Base-by-base conservation (phyloP, 805 yeast genomes). In the Lipomyces yamadae region DNA sequence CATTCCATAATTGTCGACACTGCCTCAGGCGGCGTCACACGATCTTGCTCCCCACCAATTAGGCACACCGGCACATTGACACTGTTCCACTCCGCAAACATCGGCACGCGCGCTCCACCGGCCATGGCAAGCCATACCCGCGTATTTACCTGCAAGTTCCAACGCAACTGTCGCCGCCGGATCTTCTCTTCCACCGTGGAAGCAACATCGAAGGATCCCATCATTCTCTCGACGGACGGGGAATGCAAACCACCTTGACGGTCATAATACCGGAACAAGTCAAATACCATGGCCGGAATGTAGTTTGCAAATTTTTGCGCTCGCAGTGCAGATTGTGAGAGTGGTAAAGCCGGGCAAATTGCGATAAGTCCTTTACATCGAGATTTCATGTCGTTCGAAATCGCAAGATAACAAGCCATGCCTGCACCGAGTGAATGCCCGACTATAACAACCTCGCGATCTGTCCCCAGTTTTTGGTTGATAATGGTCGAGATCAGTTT, bases 391-490 rank as follows among this genome's bases (percentile, higher is more conserved):
- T 72, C 73, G 42, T 75, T 73, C 3, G 80, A 82, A 33, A 85
- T 76, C 66, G 84, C 85, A n/a, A 62, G 52, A 3, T 15, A 4
- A 42, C 50, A 37, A 2, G 84, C 77, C 35, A 89, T 74, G 65
- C 82, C 85, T 5, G 90, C 82, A 3, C 94, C 96, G 87, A 88
- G 86, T 1, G 93, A 88, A 77, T 89, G 95, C 18, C 92, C 93
- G 4, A 88, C 76, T 33, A 88, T 72, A 1, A 85, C 78, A 24
- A 84, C 42, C 15, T 68, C 63, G 18, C 71, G 64, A 13, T 61
- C 58, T 7, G 62, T 7, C 7, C 69, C 67, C 30, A 68, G 34
- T 39, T 56, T 53, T 15, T 72, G 69, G 37, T 75, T 67, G 34
- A 74, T 60, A 7, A 72, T 65, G 10, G 29, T 45, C 11, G 29